Conservation (phyloP, 1,284 basidiomycete genomes). For the Vanrija sp. region DNA sequence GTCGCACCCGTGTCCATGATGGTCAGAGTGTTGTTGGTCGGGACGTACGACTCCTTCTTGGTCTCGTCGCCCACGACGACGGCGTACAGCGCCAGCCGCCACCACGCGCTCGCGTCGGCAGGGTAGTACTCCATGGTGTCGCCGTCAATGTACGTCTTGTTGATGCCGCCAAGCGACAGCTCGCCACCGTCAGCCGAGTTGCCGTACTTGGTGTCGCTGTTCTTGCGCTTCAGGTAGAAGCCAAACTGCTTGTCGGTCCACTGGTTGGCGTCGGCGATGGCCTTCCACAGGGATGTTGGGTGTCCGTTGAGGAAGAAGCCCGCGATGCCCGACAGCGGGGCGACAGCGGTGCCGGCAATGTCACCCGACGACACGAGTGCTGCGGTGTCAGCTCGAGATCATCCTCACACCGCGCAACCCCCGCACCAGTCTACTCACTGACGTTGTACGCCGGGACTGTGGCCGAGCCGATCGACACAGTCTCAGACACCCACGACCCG, state of each 20-base stretch:
- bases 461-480: background rate
- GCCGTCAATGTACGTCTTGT: constrained; percentile 67
- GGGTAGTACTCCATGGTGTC: constrained; percentile 65
- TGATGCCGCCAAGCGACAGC: constrained; percentile 65
- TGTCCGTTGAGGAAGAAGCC: constrained; percentile 41
- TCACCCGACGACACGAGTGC: too few species aligned
- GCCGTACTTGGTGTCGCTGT: constrained; percentile 48
- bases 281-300: constrained; percentile 30
- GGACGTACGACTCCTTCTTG: constrained; percentile 27
- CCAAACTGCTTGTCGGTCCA: constrained; percentile 69
- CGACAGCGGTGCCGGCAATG: background rate
- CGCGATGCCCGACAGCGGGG: constrained; percentile 51
- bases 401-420: too few species aligned
- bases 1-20: constrained; percentile 70
- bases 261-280: constrained; percentile 48
- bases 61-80: constrained; percentile 44
- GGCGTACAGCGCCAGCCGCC: constrained; percentile 53
- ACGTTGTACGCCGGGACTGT: too few species aligned
- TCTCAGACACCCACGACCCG: background rate
- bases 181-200: constrained; percentile 66
- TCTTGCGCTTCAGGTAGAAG: constrained; percentile 67
- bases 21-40: constrained; percentile 11
- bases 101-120: constrained; percentile 48
- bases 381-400: too few species aligned
- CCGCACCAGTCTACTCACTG: too few species aligned